phyloP scores from a whole-genome alignment of 495 filamentous ascomycete species.

The Lasiosphaeria miniovina region DNA sequence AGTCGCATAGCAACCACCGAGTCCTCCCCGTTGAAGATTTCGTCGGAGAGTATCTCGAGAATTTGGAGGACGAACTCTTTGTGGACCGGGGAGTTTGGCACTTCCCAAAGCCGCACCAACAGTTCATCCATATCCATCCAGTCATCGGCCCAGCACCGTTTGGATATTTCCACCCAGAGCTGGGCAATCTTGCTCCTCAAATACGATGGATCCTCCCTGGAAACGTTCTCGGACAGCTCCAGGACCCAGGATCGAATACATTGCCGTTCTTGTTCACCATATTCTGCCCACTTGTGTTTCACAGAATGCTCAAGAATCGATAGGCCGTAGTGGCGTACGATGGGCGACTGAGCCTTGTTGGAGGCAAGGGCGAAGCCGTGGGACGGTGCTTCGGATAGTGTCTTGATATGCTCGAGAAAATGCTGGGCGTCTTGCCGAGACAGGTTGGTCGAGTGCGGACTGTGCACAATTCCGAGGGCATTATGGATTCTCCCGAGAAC shows the following conservation, averaged over 20 bases:
- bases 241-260: constrained; percentile 72
- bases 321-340: constrained; percentile 90
- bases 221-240: constrained; percentile 69
- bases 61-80: constrained; percentile 79
- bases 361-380: constrained; percentile 83
- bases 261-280: constrained; percentile 57
- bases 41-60: constrained; percentile 91
- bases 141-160: constrained; percentile 83
- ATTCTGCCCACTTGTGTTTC: constrained; percentile 75
- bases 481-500: constrained; percentile 63
- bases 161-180: constrained; percentile 91
- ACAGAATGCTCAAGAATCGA: constrained; percentile 86
- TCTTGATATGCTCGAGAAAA: constrained; percentile 82
- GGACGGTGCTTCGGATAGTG: constrained; percentile 69
- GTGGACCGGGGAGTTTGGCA: constrained; percentile 60
- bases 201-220: constrained; percentile 72
- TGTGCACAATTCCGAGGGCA: constrained; percentile 83
- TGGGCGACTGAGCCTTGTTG: constrained; percentile 64
- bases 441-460: constrained; percentile 75
- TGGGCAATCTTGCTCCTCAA: constrained; percentile 93
- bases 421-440: constrained; percentile 76
- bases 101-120: constrained; percentile 75
- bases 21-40: constrained; percentile 89
- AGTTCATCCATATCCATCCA: constrained; percentile 93
- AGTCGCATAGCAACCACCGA: constrained; percentile 77